These are phyloP conservation scores for Geranium incanum DNA, from an alignment of 441 rosid species.

Conservation along the genomic window DNA sequence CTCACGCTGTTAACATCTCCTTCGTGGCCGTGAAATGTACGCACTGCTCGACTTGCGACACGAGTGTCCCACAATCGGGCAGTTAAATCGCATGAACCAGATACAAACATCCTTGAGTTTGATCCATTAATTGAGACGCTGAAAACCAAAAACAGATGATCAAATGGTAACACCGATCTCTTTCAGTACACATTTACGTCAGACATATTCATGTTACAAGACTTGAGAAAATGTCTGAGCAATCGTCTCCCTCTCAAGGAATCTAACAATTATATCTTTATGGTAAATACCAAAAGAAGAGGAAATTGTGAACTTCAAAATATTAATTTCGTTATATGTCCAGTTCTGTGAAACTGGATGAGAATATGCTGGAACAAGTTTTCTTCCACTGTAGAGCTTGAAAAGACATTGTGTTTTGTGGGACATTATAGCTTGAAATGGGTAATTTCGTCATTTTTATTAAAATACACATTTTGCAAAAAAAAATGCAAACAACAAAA, in stretches of 20 bases:
- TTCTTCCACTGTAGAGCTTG: not conserved
- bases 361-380: not conserved
- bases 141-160: conserved; percentile 19
- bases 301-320: not conserved
- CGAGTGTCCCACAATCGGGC: conserved; percentile 96
- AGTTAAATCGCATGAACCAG: conserved; percentile 92
- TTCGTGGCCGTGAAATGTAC: conserved; percentile 83
- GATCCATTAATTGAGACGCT: conserved; percentile 75
- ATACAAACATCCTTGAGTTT: conserved; percentile 70
- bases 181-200: not conserved
- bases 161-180: not conserved
- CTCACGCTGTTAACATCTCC: conserved; percentile 87
- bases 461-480: too few species aligned
- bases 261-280: not conserved
- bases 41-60: conserved; percentile 87
- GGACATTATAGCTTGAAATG: too few species aligned
- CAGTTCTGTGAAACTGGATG: not conserved
- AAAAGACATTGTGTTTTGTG: not conserved
- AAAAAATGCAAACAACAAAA: too few species aligned
- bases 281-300: too few species aligned
- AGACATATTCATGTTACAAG: too few species aligned
- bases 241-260: too few species aligned
- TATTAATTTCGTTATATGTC: not conserved
- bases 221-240: too few species aligned
- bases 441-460: too few species aligned